Percentiles rank a stretch among this genome's conserved stretches.
phyloP scores from a whole-genome alignment of 2,329 filamentous ascomycete species.

The Monosporascus sp. region DNA sequence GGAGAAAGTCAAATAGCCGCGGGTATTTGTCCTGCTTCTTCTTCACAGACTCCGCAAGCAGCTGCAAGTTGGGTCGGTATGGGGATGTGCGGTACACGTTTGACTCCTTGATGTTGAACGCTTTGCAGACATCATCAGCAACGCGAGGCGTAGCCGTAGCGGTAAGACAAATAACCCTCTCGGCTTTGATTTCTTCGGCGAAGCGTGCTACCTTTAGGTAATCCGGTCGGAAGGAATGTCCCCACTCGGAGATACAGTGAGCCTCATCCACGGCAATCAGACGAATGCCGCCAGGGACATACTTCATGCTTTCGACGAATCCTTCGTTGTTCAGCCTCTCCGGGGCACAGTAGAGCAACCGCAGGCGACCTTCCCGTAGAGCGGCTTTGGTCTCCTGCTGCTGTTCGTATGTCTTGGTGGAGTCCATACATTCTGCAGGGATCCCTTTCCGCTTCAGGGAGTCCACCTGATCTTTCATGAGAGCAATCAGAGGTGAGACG shows the following conservation, averaged over 20 bases:
- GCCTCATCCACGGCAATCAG: constrained; percentile 54
- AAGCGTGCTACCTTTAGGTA: constrained; percentile 45
- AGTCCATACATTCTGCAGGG: constrained; percentile 50
- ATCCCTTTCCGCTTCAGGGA: constrained; percentile 44
- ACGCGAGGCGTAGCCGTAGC: constrained; percentile 54
- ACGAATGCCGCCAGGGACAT: constrained; percentile 49
- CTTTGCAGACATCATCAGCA: constrained; percentile 47
- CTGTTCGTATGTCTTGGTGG: constrained; percentile 46
- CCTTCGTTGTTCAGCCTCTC: constrained; percentile 57
- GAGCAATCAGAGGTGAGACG: constrained; percentile 49
- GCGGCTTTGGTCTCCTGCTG: constrained; percentile 31
- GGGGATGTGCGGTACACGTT: constrained; percentile 55
- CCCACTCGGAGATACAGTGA: constrained; percentile 51
- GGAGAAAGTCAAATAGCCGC: constrained; percentile 42
- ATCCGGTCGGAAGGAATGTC: constrained; percentile 25
- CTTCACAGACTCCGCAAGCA: constrained; percentile 42
- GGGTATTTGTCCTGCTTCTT: constrained; percentile 40
- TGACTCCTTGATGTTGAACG: constrained; percentile 42
- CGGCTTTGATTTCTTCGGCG: constrained; percentile 47
- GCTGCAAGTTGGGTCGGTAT: constrained; percentile 52
- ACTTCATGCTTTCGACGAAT: constrained; percentile 51
- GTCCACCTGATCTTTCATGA: constrained; percentile 60
- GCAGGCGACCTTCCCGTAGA: constrained; percentile 40
- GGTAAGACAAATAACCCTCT: constrained; percentile 55
- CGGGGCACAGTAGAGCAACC: constrained; percentile 53